Base-by-base conservation (phyloP, 805 yeast species). In the Hanseniaspora nectarophila region DNA sequence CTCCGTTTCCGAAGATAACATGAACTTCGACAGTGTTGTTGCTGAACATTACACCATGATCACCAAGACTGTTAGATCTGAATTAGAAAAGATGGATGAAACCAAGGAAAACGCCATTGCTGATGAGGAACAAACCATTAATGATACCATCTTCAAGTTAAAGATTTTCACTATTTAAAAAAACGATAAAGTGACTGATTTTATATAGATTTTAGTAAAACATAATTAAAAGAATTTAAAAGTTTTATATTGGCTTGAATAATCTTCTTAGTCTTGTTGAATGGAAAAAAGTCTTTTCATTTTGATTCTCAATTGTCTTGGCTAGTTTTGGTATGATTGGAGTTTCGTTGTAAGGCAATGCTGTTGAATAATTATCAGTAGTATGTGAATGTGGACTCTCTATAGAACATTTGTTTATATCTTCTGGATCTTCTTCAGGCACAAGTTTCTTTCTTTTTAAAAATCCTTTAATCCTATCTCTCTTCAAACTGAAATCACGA, bases 61-160 rank as follows among this genome's bases (percentile, higher is more conserved):
- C 58, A 69, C 77, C 53, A 90, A 89, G 74, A 77, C 88, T 39
- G 79, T 95, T 55, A 82, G 86, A 70, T 77, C 75, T 49, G 67
- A 66, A 62, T 60, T 72, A 57, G 61, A 70, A 34, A 71, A 70
- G 39, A 68, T 67, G 54, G 70, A 71, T 56, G 70, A 73, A 39
- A 69, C 73, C n/a, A 71, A 61, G 47, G 62, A 66, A 24, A 70
- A 65, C 24, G 73, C 85, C 53, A 77, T 92, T 59, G 88, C 83
- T 54, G 95, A 87, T 61, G 97, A 90, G 70, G 95, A 87, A 63
- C 94, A 87, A 67, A 69, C 75, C 57, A 81, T 79, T 68, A 85
- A 85, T 60, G 95, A 85, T 58, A 82, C 95, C 47, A 69, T 77
- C 49, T 81, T 89, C 73, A 75, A 76, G 56, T 75, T 89, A 69